phyloP scores from a whole-genome alignment of 805 yeast species.

The Danielia reshetovae region DNA sequence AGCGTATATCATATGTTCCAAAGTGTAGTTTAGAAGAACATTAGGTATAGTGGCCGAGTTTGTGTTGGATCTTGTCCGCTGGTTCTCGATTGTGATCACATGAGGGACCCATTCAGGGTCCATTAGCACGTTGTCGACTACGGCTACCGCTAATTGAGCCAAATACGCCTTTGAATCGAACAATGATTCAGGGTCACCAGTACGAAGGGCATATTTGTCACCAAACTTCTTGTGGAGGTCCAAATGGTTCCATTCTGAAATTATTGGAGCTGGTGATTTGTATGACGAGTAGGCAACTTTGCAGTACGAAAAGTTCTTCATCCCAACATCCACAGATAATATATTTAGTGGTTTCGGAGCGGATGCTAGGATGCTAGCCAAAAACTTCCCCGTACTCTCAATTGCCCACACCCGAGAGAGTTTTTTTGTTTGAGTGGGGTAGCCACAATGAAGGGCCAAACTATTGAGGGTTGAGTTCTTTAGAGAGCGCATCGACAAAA shows the following conservation, averaged over 20 bases:
- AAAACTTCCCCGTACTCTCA: constrained; percentile 3
- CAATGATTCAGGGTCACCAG: constrained; percentile 7
- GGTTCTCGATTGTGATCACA: constrained; percentile 35
- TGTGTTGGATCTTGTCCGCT: constrained; percentile 34
- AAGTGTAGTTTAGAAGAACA: constrained; percentile 33
- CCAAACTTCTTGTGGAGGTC: constrained; percentile 23
- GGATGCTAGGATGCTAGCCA: constrained; percentile 7
- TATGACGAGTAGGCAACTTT: constrained; percentile 10
- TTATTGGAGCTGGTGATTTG: neutral
- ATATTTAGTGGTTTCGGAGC: constrained; percentile 9
- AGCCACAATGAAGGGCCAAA: constrained; percentile 22
- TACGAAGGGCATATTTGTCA: constrained; percentile 7
- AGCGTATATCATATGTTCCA: constrained; percentile 36
- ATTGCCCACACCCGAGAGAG: constrained; percentile 13
- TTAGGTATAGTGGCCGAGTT: constrained; percentile 35
- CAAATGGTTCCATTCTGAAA: constrained; percentile 23
- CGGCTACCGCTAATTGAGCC: constrained; percentile 16
- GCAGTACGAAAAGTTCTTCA: constrained; percentile 40
- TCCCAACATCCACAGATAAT: constrained; percentile 37
- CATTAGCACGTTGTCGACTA: constrained; percentile 20
- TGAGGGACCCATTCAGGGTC: constrained; percentile 15
- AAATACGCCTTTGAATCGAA: constrained; percentile 28
- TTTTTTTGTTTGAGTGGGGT: constrained; percentile 16
- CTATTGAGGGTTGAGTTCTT: constrained; percentile 10
- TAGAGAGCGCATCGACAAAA: constrained; percentile 12